A percentile compares a stretch with the other conserved stretches of the same genome.
These are phyloP conservation scores for Pseudopithomyces maydicus DNA, from an alignment of 2,329 filamentous ascomycete genomes.

Conservation along the genomic window DNA sequence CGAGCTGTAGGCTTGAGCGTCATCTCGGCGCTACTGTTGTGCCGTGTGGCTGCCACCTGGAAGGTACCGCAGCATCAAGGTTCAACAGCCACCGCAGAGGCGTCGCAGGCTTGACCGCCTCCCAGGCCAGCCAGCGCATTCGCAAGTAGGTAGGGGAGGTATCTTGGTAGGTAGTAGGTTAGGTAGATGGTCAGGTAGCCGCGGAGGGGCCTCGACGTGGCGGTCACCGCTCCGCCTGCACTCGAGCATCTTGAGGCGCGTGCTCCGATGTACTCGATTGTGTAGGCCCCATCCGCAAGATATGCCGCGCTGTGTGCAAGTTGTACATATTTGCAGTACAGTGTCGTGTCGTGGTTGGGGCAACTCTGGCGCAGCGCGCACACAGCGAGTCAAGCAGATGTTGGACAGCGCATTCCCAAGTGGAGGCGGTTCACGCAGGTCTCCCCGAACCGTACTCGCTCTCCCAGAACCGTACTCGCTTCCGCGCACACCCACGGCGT, in stretches of 20 bases:
- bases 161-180: too few relatives aligned
- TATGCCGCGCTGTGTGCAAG: too few relatives aligned
- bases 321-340: too few relatives aligned
- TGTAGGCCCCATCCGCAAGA: too few relatives aligned
- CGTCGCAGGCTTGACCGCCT: background rate
- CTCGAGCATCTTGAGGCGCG: too few relatives aligned
- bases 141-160: background rate
- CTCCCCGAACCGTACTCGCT: background rate
- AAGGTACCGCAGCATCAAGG: background rate
- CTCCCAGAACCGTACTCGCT: background rate
- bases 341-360: too few relatives aligned
- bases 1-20: background rate
- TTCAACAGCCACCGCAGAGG: background rate
- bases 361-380: background rate
- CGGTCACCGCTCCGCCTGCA: too few relatives aligned
- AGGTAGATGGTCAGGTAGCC: too few relatives aligned
- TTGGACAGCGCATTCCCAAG: background rate
- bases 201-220: too few relatives aligned
- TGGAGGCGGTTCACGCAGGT: background rate
- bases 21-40: background rate
- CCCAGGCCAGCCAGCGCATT: background rate
- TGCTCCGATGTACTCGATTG: too few relatives aligned
- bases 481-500: background rate
- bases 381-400: background rate
- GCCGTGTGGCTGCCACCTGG: slow-evolving; percentile 3